phyloP scores from a whole-genome alignment of 2,329 filamentous ascomycete genomes.

The Seiridium cupressi region DNA sequence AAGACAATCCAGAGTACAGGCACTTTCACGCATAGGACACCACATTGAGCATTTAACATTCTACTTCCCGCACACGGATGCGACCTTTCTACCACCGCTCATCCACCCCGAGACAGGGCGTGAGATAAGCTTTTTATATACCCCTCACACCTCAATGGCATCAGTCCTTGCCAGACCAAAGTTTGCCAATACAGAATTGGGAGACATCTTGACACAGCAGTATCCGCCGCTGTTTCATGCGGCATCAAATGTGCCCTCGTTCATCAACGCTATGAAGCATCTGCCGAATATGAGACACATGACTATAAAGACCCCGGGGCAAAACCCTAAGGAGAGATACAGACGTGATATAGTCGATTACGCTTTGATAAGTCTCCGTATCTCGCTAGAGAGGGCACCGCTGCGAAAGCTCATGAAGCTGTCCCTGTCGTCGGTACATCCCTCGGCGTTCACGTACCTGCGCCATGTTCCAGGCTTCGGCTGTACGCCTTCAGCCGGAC shows the following conservation, averaged over 20 bases:
- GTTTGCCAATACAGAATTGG: constrained; percentile 77
- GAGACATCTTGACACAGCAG: constrained; percentile 78
- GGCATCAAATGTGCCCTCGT: constrained; percentile 81
- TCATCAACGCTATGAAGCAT: constrained; percentile 70
- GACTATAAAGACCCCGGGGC: constrained; percentile 72
- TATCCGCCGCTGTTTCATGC: constrained; percentile 89
- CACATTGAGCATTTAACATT: constrained; percentile 79
- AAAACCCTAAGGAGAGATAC: constrained; percentile 67
- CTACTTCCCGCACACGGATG: constrained; percentile 70
- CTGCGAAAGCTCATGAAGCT: constrained; percentile 66
- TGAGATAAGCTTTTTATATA: constrained; percentile 80
- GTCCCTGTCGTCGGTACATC: constrained; percentile 72
- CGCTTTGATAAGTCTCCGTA: constrained; percentile 81
- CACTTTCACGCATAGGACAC: constrained; percentile 73
- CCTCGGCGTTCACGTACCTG: constrained; percentile 73
- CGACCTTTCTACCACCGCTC: constrained; percentile 82
- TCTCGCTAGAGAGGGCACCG: constrained; percentile 74
- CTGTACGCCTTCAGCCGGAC: constrained; percentile 66
- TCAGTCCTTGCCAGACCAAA: constrained; percentile 65
- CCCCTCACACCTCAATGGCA: constrained; percentile 67
- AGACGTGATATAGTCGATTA: constrained; percentile 81
- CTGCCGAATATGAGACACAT: constrained; percentile 72
- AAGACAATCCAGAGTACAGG: constrained; percentile 68
- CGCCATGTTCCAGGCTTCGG: constrained; percentile 74
- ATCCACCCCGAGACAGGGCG: constrained; percentile 74